Percentiles rank a stretch among this genome's conserved stretches.
Evolutionary conservation across 371 early-diverging fungal species (phyloP).

Genomic region (Mortierella sp.): DNA sequence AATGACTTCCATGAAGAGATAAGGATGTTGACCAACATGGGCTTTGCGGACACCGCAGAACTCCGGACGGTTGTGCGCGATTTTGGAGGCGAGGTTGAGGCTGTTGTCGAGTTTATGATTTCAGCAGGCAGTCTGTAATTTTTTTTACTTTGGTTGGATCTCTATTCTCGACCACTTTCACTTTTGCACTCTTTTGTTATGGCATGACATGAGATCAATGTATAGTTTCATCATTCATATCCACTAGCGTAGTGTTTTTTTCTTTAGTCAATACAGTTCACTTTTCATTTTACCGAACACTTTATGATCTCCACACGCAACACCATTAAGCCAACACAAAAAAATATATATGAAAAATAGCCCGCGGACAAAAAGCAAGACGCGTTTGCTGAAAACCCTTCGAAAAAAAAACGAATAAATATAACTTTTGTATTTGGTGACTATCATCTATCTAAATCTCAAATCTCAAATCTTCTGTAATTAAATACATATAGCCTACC

Average conservation of each 20-base stretch:
- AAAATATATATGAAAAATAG: not conserved
- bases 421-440: no score
- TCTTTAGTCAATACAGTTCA: not conserved
- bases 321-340: not conserved
- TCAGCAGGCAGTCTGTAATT: constrained; percentile 8
- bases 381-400: not conserved
- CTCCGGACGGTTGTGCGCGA: constrained; percentile 39
- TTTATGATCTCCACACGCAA: not conserved
- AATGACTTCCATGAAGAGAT: constrained; percentile 38
- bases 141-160: not conserved
- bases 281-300: not conserved
- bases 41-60: constrained; percentile 34
- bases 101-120: constrained; percentile 38
- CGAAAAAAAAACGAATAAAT: not conserved
- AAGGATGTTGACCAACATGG: constrained; percentile 32
- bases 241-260: not conserved
- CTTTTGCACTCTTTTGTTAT: not conserved
- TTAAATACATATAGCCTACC: no score
- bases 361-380: not conserved
- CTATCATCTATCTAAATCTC: no score
- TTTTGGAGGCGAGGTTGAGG: constrained; percentile 52
- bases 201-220: not conserved
- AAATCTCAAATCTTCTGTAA: no score
- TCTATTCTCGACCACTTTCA: not conserved
- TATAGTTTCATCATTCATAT: not conserved